Percentiles rank a stretch among this genome's conserved stretches.
These are phyloP conservation scores for Penicillium dipodomyicola DNA, from an alignment of 495 filamentous ascomycete species.

Conservation along the genomic window DNA sequence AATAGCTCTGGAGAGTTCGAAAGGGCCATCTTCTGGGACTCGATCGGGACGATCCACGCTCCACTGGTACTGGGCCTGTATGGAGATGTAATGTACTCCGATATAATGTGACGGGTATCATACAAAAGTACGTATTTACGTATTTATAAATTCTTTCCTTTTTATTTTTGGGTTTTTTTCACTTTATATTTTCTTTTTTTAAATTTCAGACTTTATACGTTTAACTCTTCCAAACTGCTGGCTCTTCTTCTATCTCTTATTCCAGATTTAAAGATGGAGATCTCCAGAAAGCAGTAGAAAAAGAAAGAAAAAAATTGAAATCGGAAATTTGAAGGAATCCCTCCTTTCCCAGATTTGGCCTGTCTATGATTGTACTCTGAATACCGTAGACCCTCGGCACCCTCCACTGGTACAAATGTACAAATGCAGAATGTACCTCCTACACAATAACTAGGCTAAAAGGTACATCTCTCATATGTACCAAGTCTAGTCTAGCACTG, in stretches of 20 bases:
- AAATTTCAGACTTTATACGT: neutral
- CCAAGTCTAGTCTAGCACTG: neutral
- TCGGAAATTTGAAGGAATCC: neutral
- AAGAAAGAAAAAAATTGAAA: neutral
- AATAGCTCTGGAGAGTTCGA: conserved; percentile 24
- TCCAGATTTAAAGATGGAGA: neutral
- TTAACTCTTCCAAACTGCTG: neutral
- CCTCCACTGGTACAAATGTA: conserved; percentile 9
- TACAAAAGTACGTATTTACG: neutral
- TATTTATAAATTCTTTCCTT: neutral
- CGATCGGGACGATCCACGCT: conserved; percentile 35
- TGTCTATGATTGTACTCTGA: neutral
- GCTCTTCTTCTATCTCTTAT: too few relatives aligned
- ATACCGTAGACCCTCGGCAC: neutral
- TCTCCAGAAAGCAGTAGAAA: neutral
- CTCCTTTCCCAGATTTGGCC: conserved; percentile 5
- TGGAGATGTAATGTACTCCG: conserved; percentile 12
- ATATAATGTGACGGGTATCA: conserved; percentile 17
- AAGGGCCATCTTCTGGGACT: conserved; percentile 23
- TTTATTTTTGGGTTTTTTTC: conserved; percentile 6
- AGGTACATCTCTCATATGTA: conserved; percentile 3
- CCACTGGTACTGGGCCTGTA: conserved; percentile 22
- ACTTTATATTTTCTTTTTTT: conserved; percentile 14
- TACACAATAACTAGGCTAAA: neutral
- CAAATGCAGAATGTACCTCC: neutral